A percentile compares a stretch with the other conserved stretches of the same genome.
Evolutionary conservation across 306 rosid species (phyloP).

Genomic region (Malus domestica): ASM211411v1 NC_041801.1:7799501-7800000

Average conservation of each 20-base stretch:
- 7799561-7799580: too few relatives aligned
- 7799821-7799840: slow-evolving; percentile 39
- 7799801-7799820: slow-evolving; percentile 19
- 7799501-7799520: too few relatives aligned
- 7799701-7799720: too few relatives aligned
- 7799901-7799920: slow-evolving; percentile 18
- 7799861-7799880: slow-evolving; percentile 7
- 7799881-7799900: slow-evolving; percentile 11
- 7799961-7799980: slow-evolving; percentile 69
- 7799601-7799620: too few relatives aligned
- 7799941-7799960: slow-evolving; percentile 50
- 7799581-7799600: too few relatives aligned
- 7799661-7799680: too few relatives aligned
- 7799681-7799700: too few relatives aligned
- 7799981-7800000: slow-evolving; percentile 81
- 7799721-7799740: background rate
- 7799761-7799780: slow-evolving; percentile 46
- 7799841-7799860: slow-evolving; percentile 9
- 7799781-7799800: slow-evolving; percentile 57
- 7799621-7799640: too few relatives aligned
- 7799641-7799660: too few relatives aligned
- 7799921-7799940: background rate
- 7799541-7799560: too few relatives aligned
- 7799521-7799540: too few relatives aligned
- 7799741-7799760: slow-evolving; percentile 32